Base-by-base conservation (phyloP, 2,329 filamentous ascomycete species). In the Huntiella decipiens region DNA sequence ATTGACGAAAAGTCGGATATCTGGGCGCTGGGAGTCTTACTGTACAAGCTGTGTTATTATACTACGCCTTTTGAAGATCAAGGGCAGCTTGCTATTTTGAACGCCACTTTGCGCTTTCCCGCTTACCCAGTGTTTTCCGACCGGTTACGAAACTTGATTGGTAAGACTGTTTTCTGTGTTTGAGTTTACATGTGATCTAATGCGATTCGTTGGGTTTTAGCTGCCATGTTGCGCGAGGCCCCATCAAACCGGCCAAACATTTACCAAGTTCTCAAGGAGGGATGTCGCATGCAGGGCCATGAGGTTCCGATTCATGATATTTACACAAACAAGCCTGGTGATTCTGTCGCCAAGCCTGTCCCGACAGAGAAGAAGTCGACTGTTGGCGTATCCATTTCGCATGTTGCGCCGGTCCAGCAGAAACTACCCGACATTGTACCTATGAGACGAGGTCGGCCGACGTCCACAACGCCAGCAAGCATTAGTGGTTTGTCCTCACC, bases 1-100 rank as follows among this genome's bases (percentile, higher is more conserved):
- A 94, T 98, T 57, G 85, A 98, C 58, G 91, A 98, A 65, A 98
- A 98, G 66, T 92, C 87, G 42, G 91, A 98, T 61, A 95, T 98
- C 28, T 98, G 87, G 91, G 91, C 91, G 1, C 65, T 98, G 51
- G 91, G 91, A 4, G 91, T 98, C 37, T 66, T 98, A 49, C 64
- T 98, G 46, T 98, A 98, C 68, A 98, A 98, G 67, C 70, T 98
- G 51, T 98, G 91, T 66, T 98, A 96, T 63, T 98, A 98, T 63
- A 98, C 91, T 1, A 98, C 91, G 4, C 91, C 91, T 1, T 98
- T 98, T 56, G 91, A 98, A 63, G 88, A 96, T 52, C 86, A 94
- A 57, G 91, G 91, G 19, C 88, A 95, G 64, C 82, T 96, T 66
- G 91, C 91, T 10, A 98, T 98, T 52, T 66, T 98, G 51, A 96